phyloP scores from a whole-genome alignment of 192 early-diverging fungal genomes.

The Backusella parvicylindrica region DNA sequence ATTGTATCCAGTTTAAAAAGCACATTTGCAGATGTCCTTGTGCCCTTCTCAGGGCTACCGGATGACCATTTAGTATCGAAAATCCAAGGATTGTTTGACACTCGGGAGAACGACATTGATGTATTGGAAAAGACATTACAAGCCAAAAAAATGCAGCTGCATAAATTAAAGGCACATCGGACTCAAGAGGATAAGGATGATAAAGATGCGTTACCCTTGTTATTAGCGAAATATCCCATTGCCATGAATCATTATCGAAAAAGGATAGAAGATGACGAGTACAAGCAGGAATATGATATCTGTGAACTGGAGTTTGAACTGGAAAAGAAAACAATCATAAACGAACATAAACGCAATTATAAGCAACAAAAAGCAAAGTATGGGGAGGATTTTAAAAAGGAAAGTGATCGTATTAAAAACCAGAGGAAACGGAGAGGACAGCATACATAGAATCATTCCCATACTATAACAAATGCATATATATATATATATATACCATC shows the following conservation, averaged over 20 bases:
- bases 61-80: background rate
- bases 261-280: background rate
- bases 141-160: background rate
- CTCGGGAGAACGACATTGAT: background rate
- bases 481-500: background rate
- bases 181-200: background rate
- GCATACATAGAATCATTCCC: background rate
- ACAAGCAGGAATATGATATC: background rate
- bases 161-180: background rate
- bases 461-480: background rate
- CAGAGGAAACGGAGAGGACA: background rate
- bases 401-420: background rate
- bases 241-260: background rate
- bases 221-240: background rate
- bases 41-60: background rate
- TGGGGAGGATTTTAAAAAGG: background rate
- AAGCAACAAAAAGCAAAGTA: background rate
- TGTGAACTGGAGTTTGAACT: background rate
- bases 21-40: background rate
- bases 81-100: conserved; percentile 1
- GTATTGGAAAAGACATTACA: background rate
- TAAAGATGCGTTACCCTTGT: background rate
- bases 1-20: background rate
- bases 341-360: background rate
- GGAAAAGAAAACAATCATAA: conserved; percentile 4